Base-by-base conservation (phyloP, 2,329 filamentous ascomycete genomes). In the Ophiostoma himal-ulmi region DNA sequence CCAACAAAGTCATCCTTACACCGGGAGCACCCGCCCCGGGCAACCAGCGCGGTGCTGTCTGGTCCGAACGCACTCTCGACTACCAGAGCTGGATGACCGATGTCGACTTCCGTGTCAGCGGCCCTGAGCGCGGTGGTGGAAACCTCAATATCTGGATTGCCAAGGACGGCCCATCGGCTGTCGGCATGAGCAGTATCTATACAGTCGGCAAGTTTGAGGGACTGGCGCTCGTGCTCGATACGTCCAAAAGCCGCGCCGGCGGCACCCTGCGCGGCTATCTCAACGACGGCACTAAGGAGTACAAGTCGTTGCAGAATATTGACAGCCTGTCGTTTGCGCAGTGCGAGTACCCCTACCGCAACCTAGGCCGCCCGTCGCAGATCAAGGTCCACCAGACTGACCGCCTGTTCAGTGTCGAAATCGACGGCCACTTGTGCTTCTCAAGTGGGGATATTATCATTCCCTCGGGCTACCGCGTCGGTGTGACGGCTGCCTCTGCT, bases 101-200 rank as follows among this genome's bases (percentile, higher is more conserved):
- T 77, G 84, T 98, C 75, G 90, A 95, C 77, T 97, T 99, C 80
- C 88, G 95, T 75, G 92, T 89, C 69, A 92, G 88, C 72, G 95
- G 95, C 8, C 90, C 91, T 73, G 95, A 98, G 77, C 85, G 92
- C 75, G 93, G 89, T 68, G 89, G 90, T 71, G 95, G 95, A 67
- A 97, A 96, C 80, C 83, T 99, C 75, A 94, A 98, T 80, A 85
- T 99, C 76, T 99, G 95, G 95, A 92, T 96, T 77, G 89, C 87
- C 69, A 89, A 88, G 75, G 86, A 91, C 72, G 91, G 91, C 41
- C 81, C 86, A 75, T 80, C 84, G 72, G 82, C 83, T 39, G 83
- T 96, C 70, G 89, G 88, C 70, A 85, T 89, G 34, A 86, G 87
- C 74, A 96, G 92, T 79, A 88, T 97, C 75, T 97, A 97, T 81